These are phyloP conservation scores for Aspergillus egyptiacus DNA, from an alignment of 495 filamentous ascomycete species.

Conservation along the genomic window DNA sequence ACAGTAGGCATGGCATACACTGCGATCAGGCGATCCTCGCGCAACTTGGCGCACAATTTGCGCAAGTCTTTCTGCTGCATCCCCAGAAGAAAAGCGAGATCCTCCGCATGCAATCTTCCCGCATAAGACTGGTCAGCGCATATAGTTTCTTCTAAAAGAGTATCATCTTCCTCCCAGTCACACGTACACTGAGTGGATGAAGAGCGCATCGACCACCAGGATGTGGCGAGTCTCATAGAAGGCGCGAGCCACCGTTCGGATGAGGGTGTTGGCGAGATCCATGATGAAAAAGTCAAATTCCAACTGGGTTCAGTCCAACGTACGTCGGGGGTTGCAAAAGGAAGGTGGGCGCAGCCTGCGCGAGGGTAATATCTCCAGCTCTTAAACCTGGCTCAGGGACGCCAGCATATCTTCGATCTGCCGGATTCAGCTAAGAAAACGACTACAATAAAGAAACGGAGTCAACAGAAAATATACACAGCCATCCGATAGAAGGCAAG, in stretches of 20 bases:
- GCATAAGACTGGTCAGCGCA: constrained; percentile 8
- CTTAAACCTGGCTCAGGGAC: neutral
- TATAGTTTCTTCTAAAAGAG: neutral
- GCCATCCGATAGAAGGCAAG: neutral
- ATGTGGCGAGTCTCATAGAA: constrained; percentile 91
- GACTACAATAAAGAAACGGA: neutral
- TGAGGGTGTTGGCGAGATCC: constrained; percentile 82
- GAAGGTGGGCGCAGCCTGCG: neutral
- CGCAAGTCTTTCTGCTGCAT: constrained; percentile 85
- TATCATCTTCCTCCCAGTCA: neutral
- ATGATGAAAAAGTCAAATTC: constrained; percentile 39
- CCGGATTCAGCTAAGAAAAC: neutral
- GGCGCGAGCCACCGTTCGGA: constrained; percentile 80
- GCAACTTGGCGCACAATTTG: constrained; percentile 74
- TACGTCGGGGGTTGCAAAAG: too few species aligned
- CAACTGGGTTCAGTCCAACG: too few species aligned
- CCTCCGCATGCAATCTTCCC: constrained; percentile 70
- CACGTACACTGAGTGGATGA: constrained; percentile 78
- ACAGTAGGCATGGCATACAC: constrained; percentile 48
- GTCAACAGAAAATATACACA: neutral
- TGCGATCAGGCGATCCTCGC: constrained; percentile 77
- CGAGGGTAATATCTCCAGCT: neutral
- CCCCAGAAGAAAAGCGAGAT: constrained; percentile 76
- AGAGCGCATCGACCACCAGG: constrained; percentile 84
- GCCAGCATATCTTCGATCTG: neutral